Base-by-base conservation (phyloP, 139 green algal genomes). In the Coelastrella sp. region DNA sequence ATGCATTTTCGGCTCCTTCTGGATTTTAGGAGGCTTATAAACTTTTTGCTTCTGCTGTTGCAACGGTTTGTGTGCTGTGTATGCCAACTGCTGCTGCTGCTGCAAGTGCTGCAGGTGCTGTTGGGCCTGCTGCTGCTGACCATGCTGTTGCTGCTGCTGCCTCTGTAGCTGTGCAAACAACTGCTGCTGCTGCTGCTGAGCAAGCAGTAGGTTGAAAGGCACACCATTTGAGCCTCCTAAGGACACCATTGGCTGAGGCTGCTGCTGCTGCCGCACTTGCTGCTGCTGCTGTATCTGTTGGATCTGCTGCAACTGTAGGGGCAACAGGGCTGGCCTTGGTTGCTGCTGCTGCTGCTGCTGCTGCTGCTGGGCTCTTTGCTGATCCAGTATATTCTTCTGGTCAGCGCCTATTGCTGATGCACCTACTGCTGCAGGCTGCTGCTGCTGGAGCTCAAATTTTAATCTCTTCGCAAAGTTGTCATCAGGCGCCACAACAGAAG, bases 291-390 rank as follows among this genome's bases (percentile, higher is more conserved):
- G 56, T 58, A 60, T 15, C 82, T 78, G 81, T 20, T 86, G 82
- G 7, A 59, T n/a, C 27, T 78, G 82, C 7, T 35, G 82, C 63
- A 76, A 22, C 63, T 63, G 82, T 17, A 78, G 58, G 5, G 57
- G 82, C 82, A 87, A 25, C 27, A 78, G 63, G 59, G 59, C 81
- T 19, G 61, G 63, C n/a, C 65, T 65, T 27, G 65, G 61, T 27
- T 87, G 82, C 63, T 75, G 81, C 81, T 86, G 81, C 81, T 60
- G 80, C 74, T 81, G 74, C 74, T 78, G 70, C 17, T 78, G 72
- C 72, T 81, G 74, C 74, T 81, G 74, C 74, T 81, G 74, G 8
- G 10, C 0, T 19, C 27, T n/a, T 15, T 81, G 74, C 25, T 81
- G 74, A 81, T 81, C 74, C 9, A 81, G 1, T 9, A 57, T 20